Evolutionary conservation across 1,284 basidiomycete species (phyloP), one percentile per base, ranked within the genome.

Genomic region (Pseudozyma sp.): DNA sequence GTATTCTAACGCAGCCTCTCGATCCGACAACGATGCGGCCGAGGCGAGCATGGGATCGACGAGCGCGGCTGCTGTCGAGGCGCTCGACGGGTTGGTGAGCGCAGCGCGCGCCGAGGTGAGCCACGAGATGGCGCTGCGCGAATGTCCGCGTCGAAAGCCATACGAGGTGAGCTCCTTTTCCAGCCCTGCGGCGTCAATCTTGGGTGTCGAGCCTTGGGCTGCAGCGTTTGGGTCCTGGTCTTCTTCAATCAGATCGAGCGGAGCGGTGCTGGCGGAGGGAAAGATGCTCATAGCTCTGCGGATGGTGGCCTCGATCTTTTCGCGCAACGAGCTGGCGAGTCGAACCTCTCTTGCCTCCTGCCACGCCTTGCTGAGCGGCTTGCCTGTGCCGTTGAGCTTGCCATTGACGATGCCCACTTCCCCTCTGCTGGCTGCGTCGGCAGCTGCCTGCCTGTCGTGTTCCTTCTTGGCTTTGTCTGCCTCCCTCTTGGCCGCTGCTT

Each of bases 241-340:
- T 24, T 72, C 68, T 31, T 71, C 72, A 13, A 54, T 64, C n/a
- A 67, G 46, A 39, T 75, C 62, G 48, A 64, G 60, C n/a, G 72
- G 72, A 13, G 61, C 54, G 7, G 64, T 50, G 61, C 61, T 61
- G 39, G 75, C 69, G 10, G 67, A 56, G 4, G 71, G 78, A 24
- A 79, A 73, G 40, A 73, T 67, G 46, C 58, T 62, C 44, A 86
- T 70, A n/a, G 90, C 92, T 88, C 90, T 89, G 82, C 92, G 91
- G n/a, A 96, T 90, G 0, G 90, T 90, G 24, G 89, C 88, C 85
- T 97, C 94, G 7, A 95, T 92, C 58, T 90, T 85, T 69, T 94
- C 93, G 40, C 94, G 88, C 58, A 97, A 86, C 11, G 86, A 85
- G 19, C 87, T 87, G 1, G 92, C 90, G 92, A 97, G 94, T 81